Evolutionary conservation across 306 rosid species (phyloP).

Genomic region (Lupinus albus): DNA sequence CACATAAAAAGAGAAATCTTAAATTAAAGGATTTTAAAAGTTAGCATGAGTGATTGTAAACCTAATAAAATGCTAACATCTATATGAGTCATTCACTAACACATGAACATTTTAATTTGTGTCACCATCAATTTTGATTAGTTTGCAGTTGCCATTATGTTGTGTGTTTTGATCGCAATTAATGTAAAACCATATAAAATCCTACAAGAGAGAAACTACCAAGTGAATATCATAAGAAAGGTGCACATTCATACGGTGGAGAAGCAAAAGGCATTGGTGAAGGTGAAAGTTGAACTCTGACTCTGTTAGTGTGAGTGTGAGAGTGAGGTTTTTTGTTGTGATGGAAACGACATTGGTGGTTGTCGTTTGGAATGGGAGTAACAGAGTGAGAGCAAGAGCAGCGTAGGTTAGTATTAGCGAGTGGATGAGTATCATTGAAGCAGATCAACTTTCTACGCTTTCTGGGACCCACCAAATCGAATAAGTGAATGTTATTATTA

Average conservation of each 20-base stretch:
- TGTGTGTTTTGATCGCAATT: too few relatives aligned
- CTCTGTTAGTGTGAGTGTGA: conserved; percentile 47
- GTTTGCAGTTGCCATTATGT: too few relatives aligned
- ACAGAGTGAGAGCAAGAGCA: conserved; percentile 72
- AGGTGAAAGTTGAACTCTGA: conserved; percentile 66
- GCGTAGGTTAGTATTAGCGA: conserved; percentile 32
- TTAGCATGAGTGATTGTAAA: too few relatives aligned
- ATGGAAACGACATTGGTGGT: conserved; percentile 68
- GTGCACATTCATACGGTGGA: conserved; percentile 51
- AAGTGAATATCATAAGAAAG: conserved; percentile 7
- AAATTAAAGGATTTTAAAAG: too few relatives aligned
- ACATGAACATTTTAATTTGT: background rate
- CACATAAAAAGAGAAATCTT: too few relatives aligned
- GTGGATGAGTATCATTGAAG: conserved; percentile 40
- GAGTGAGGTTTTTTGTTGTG: conserved; percentile 56
- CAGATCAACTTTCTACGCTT: conserved; percentile 53
- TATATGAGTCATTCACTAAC: too few relatives aligned
- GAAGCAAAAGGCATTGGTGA: conserved; percentile 84
- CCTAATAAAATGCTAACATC: too few relatives aligned
- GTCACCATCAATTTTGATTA: background rate
- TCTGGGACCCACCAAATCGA: conserved; percentile 37
- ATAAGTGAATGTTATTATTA: conserved; percentile 21
- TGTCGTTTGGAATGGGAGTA: conserved; percentile 63
- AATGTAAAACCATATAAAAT: too few relatives aligned
- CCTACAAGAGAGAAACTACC: background rate